Percentiles rank a stretch among this genome's conserved stretches.
phyloP scores from a whole-genome alignment of 495 filamentous ascomycete species.

The Penicillium pulvis region DNA sequence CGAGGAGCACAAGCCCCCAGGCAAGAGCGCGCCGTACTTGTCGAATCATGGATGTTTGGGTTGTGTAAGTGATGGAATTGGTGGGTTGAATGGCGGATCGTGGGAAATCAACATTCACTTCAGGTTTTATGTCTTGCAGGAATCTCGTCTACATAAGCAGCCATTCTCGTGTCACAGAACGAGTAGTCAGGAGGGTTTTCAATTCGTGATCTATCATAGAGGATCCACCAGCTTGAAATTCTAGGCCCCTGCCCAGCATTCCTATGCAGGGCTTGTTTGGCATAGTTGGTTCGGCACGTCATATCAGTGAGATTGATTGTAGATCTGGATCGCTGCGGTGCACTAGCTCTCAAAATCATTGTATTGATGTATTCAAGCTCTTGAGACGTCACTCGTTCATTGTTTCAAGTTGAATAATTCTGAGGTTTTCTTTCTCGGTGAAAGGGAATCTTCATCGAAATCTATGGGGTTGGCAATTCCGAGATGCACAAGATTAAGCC shows the following conservation, averaged over 20 bases:
- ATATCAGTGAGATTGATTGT: too few species aligned
- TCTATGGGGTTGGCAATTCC: neutral
- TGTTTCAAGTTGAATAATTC: too few species aligned
- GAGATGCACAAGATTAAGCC: too few species aligned
- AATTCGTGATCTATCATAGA: neutral
- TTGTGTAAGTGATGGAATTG: neutral
- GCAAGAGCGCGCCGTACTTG: constrained; percentile 4
- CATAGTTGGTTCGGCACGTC: neutral
- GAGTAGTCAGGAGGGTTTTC: neutral
- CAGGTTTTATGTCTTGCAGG: neutral
- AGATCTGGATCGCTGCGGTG: too few species aligned
- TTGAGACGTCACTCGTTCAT: too few species aligned
- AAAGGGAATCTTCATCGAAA: neutral
- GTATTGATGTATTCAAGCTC: too few species aligned
- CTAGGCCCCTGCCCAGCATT: neutral
- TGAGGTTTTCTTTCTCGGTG: too few species aligned
- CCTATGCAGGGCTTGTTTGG: neutral
- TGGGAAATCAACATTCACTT: neutral
- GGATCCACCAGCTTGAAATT: neutral
- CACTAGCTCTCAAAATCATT: too few species aligned
- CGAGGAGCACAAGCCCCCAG: constrained; percentile 8
- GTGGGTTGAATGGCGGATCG: neutral
- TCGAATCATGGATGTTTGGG: constrained; percentile 4
- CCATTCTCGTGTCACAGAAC: neutral
- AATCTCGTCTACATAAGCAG: neutral